Evolutionary conservation across 805 yeast genomes (phyloP).

Genomic region (Candida endomychidarum): DNA sequence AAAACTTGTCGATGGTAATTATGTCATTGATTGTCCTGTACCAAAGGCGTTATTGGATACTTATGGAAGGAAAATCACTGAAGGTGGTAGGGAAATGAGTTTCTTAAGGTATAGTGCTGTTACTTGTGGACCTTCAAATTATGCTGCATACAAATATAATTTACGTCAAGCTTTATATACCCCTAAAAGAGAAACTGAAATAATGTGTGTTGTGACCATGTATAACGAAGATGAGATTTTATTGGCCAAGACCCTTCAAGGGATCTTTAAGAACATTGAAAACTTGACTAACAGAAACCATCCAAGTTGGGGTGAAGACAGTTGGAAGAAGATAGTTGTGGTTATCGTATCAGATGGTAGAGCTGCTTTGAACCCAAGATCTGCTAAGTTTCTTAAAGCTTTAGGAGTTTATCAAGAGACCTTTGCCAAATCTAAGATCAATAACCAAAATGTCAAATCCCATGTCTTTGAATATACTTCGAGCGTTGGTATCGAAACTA

Average conservation of each 20-base stretch:
- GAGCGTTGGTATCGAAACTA: conserved; percentile 77
- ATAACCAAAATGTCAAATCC: conserved; percentile 75
- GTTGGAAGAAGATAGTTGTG: conserved; percentile 93
- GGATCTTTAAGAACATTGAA: conserved; percentile 83
- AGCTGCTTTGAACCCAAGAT: conserved; percentile 72
- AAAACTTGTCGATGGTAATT: conserved; percentile 42
- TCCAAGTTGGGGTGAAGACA: conserved; percentile 88
- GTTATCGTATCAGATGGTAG: conserved; percentile 92
- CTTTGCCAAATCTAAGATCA: conserved; percentile 87
- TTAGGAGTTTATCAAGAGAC: conserved; percentile 94
- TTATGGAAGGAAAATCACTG: conserved; percentile 33
- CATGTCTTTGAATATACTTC: conserved; percentile 95
- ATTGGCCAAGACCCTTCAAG: conserved; percentile 82
- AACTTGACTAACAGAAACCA: conserved; percentile 66
- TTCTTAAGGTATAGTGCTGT: conserved; percentile 94
- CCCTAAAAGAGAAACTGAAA: conserved; percentile 79
- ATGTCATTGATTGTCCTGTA: conserved; percentile 44
- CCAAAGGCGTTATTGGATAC: conserved; percentile 38
- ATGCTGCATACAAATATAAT: conserved; percentile 61
- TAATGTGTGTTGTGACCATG: conserved; percentile 83
- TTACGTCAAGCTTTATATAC: conserved; percentile 78
- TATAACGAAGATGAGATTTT: conserved; percentile 85
- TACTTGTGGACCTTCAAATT: conserved; percentile 85
- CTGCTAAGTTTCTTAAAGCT: conserved; percentile 79
- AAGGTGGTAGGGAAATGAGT: conserved; percentile 59